A percentile compares a stretch with the other conserved stretches of the same genome.
Conservation (phyloP, 805 yeast genomes). For the Starmerella bombi region DNA sequence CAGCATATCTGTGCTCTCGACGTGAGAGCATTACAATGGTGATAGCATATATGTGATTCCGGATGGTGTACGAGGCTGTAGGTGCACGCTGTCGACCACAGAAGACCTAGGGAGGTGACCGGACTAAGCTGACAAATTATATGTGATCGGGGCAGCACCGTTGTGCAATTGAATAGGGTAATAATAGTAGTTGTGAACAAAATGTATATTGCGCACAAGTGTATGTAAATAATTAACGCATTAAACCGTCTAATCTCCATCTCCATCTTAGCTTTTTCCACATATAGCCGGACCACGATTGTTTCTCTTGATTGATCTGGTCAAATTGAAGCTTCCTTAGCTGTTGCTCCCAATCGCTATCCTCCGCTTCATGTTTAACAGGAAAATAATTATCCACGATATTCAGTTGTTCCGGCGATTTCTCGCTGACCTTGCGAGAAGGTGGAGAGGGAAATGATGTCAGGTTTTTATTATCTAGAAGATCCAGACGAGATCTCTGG, state of each 20-base stretch:
- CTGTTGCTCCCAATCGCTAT: not conserved
- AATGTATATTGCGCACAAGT: too few species aligned
- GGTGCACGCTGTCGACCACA: too few species aligned
- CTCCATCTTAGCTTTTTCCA: conserved; percentile 36
- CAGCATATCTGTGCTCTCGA: too few species aligned
- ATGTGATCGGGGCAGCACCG: too few species aligned
- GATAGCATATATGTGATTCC: too few species aligned
- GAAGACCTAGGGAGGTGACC: too few species aligned
- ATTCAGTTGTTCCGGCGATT: conserved; percentile 7
- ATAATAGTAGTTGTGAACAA: too few species aligned
- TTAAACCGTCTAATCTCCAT: conserved; percentile 41
- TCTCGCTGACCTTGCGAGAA: not conserved
- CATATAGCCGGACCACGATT: conserved; percentile 21
- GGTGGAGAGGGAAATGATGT: conserved; percentile 27
- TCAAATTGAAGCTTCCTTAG: not conserved
- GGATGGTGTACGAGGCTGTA: too few species aligned
- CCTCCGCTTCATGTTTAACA: conserved; percentile 1
- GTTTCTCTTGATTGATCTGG: conserved; percentile 1
- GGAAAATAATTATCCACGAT: conserved; percentile 26
- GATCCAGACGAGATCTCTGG: conserved; percentile 28
- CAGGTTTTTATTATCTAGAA: conserved; percentile 29
- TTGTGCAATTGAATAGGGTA: too few species aligned
- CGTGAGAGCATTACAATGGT: too few species aligned
- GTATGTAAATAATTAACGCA: too few species aligned
- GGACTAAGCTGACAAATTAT: too few species aligned